Conservation (phyloP, 2,329 filamentous ascomycete genomes). For the Aureobasidium sp. region DNA sequence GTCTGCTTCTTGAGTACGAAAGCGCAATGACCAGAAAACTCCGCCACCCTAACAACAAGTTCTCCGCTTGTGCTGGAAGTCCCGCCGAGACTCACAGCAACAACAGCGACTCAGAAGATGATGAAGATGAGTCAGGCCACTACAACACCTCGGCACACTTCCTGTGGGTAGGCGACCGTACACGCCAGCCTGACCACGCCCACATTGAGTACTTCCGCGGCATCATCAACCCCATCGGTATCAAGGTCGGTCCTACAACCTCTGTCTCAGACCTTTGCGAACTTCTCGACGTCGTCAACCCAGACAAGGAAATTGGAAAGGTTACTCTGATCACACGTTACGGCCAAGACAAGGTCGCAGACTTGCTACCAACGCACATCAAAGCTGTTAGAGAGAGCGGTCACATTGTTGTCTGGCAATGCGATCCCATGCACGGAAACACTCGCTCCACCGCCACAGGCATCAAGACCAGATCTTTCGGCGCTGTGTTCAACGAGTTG, state of each 20-base stretch:
- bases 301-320: slow-evolving; percentile 73
- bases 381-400: slow-evolving; percentile 75
- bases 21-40: slow-evolving; percentile 74
- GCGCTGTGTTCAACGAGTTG: slow-evolving; percentile 82
- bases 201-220: slow-evolving; percentile 98
- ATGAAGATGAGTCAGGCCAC: slow-evolving; percentile 51
- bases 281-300: slow-evolving; percentile 81
- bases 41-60: slow-evolving; percentile 51
- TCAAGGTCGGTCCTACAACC: slow-evolving; percentile 91
- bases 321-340: slow-evolving; percentile 95
- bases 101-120: slow-evolving; percentile 20
- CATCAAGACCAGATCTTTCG: slow-evolving; percentile 89
- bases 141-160: slow-evolving; percentile 96
- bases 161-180: slow-evolving; percentile 96
- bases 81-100: slow-evolving; percentile 16
- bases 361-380: slow-evolving; percentile 77
- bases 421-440: slow-evolving; percentile 93
- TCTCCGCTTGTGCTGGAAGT: slow-evolving; percentile 17
- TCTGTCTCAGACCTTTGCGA: slow-evolving; percentile 65
- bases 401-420: slow-evolving; percentile 85
- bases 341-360: slow-evolving; percentile 67
- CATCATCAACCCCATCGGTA: slow-evolving; percentile 88
- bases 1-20: slow-evolving; percentile 89
- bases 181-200: slow-evolving; percentile 82
- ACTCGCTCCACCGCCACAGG: slow-evolving; percentile 61